Conservation (phyloP, 116 monocot species). For the Phalaenopsis hybrid region DNA sequence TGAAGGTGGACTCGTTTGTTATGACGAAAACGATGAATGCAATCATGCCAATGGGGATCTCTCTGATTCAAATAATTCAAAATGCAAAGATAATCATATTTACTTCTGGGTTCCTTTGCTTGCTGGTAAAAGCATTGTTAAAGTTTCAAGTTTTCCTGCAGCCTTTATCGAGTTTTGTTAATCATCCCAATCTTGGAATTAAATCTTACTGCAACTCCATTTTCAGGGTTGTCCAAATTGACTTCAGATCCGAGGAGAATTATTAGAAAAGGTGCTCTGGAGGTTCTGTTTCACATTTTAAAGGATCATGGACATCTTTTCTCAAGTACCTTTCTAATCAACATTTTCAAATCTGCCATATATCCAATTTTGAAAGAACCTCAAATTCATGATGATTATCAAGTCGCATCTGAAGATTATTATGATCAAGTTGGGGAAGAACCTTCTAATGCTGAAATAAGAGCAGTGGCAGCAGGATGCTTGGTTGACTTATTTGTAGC, state of each 20-base stretch:
- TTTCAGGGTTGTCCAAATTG: conserved; percentile 86
- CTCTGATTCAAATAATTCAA: conserved; percentile 31
- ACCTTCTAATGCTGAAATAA: conserved; percentile 40
- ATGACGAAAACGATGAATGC: conserved; percentile 43
- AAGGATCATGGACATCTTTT: conserved; percentile 96
- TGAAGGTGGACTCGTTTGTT: conserved; percentile 79
- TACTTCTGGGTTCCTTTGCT: conserved; percentile 94
- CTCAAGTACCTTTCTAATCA: conserved; percentile 57
- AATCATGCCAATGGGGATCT: conserved; percentile 37
- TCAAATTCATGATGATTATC: conserved; percentile 14
- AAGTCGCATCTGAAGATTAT: conserved; percentile 10
- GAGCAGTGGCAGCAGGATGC: conserved; percentile 52
- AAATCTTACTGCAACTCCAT: background rate
- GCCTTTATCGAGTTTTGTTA: background rate
- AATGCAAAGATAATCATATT: conserved; percentile 63
- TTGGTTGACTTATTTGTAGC: conserved; percentile 63
- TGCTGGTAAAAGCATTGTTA: conserved; percentile 39
- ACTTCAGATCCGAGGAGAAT: conserved; percentile 79
- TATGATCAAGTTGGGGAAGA: conserved; percentile 41
- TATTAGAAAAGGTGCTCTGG: conserved; percentile 79
- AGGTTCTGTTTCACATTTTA: conserved; percentile 91
- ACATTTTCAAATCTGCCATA: conserved; percentile 74
- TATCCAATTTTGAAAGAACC: conserved; percentile 60
- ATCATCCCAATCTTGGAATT: background rate
- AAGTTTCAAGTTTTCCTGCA: background rate